phyloP scores from a whole-genome alignment of 192 early-diverging fungal species.

The Gaertneriomyces sp. region DNA sequence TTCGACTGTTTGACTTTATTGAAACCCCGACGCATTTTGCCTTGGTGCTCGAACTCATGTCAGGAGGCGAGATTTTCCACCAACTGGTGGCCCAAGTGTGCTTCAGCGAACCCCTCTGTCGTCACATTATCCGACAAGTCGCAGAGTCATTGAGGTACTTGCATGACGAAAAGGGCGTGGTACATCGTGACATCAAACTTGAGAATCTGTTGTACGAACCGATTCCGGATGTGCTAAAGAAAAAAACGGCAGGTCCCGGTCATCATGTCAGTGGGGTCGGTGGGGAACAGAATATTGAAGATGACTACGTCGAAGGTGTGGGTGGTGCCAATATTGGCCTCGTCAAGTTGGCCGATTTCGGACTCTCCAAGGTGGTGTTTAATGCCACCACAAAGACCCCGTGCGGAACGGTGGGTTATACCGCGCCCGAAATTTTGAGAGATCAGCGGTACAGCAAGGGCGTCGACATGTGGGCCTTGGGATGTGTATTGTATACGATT shows the following conservation, averaged over 20 bases:
- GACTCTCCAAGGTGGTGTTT: constrained; percentile 82
- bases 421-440: constrained; percentile 84
- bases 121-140: constrained; percentile 83
- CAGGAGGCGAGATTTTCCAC: constrained; percentile 91
- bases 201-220: constrained; percentile 66
- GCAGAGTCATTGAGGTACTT: constrained; percentile 79
- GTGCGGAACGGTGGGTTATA: constrained; percentile 89
- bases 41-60: constrained; percentile 74
- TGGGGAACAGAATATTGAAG: constrained; percentile 70
- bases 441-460: constrained; percentile 58
- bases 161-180: constrained; percentile 62
- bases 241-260: constrained; percentile 35
- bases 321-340: constrained; percentile 80
- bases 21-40: constrained; percentile 75
- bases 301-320: constrained; percentile 64
- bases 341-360: constrained; percentile 88
- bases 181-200: constrained; percentile 82
- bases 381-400: constrained; percentile 82
- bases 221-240: neutral
- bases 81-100: constrained; percentile 78
- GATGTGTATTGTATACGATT: constrained; percentile 54
- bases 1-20: constrained; percentile 70
- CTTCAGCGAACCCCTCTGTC: constrained; percentile 71
- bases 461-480: constrained; percentile 75
- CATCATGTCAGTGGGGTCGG: constrained; percentile 30